A percentile compares a stretch with the other conserved stretches of the same genome.
Evolutionary conservation across 805 yeast genomes (phyloP).

Genomic region (Candida boleticola): DNA sequence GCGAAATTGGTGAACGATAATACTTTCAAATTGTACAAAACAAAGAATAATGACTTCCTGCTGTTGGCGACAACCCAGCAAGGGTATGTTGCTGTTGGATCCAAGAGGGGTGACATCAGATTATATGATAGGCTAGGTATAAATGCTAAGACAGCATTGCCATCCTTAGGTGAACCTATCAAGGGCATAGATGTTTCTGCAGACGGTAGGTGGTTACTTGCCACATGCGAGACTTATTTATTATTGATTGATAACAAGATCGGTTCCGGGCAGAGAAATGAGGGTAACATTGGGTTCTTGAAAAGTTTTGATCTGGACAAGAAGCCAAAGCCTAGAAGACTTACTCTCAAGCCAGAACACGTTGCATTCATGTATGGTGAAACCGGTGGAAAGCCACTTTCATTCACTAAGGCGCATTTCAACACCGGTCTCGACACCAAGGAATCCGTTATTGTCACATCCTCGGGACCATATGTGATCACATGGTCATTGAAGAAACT

Average conservation of each 20-base stretch:
- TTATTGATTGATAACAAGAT: slow-evolving; percentile 67
- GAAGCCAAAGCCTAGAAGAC: slow-evolving; percentile 67
- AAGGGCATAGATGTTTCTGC: slow-evolving; percentile 67
- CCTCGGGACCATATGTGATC: slow-evolving; percentile 79
- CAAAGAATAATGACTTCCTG: slow-evolving; percentile 51
- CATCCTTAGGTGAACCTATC: slow-evolving; percentile 78
- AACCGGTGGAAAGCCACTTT: slow-evolving; percentile 45
- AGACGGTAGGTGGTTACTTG: slow-evolving; percentile 79
- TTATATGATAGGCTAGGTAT: slow-evolving; percentile 71
- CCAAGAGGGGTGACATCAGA: slow-evolving; percentile 71
- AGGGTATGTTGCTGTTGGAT: slow-evolving; percentile 77
- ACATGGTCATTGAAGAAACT: slow-evolving; percentile 73
- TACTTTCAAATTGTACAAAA: slow-evolving; percentile 40
- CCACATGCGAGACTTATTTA: slow-evolving; percentile 73
- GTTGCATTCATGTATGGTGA: slow-evolving; percentile 54
- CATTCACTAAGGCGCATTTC: slow-evolving; percentile 74
- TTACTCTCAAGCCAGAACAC: slow-evolving; percentile 71
- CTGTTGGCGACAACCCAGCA: slow-evolving; percentile 67
- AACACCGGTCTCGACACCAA: slow-evolving; percentile 64
- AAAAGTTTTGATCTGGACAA: slow-evolving; percentile 61
- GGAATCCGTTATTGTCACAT: slow-evolving; percentile 71
- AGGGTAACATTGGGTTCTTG: slow-evolving; percentile 60
- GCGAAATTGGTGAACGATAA: slow-evolving; percentile 57
- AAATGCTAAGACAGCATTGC: slow-evolving; percentile 74
- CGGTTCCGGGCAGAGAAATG: slow-evolving; percentile 55